phyloP scores from a whole-genome alignment of 192 early-diverging fungal species.

The Glomus cerebriforme region DNA sequence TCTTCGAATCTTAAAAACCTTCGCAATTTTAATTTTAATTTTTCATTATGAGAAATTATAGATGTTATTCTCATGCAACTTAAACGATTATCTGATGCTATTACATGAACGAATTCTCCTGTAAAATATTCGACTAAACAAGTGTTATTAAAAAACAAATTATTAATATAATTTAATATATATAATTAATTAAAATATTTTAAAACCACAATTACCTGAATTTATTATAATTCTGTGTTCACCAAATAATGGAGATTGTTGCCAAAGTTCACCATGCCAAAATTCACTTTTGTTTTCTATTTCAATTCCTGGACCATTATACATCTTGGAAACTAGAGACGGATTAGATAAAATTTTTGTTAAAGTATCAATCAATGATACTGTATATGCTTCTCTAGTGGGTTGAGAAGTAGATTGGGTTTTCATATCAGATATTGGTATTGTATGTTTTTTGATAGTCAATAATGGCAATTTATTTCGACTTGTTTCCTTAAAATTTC shows the following conservation, averaged over 20 bases:
- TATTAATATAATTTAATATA: neutral
- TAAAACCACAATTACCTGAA: neutral
- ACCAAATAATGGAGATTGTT: conserved; percentile 2
- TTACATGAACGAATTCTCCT: neutral
- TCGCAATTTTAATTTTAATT: neutral
- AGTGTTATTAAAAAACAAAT: neutral
- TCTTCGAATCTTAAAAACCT: neutral
- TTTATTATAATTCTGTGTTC: neutral
- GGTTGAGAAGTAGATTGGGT: conserved; percentile 8
- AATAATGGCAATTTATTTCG: neutral
- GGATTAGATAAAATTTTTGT: neutral
- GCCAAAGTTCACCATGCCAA: conserved; percentile 14
- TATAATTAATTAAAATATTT: neutral
- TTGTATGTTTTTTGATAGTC: neutral
- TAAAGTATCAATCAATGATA: neutral
- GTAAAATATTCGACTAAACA: neutral
- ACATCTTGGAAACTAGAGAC: neutral
- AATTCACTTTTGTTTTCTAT: conserved; percentile 1
- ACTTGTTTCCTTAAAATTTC: neutral
- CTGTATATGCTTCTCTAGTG: neutral
- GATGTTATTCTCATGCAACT: no score
- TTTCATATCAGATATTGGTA: neutral
- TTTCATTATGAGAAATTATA: neutral
- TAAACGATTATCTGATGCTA: neutral
- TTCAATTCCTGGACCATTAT: conserved; percentile 5